A percentile compares a stretch with the other conserved stretches of the same genome.
Conservation (phyloP, 257 asterid genomes). For the Nicotiana tabacum region DNA sequence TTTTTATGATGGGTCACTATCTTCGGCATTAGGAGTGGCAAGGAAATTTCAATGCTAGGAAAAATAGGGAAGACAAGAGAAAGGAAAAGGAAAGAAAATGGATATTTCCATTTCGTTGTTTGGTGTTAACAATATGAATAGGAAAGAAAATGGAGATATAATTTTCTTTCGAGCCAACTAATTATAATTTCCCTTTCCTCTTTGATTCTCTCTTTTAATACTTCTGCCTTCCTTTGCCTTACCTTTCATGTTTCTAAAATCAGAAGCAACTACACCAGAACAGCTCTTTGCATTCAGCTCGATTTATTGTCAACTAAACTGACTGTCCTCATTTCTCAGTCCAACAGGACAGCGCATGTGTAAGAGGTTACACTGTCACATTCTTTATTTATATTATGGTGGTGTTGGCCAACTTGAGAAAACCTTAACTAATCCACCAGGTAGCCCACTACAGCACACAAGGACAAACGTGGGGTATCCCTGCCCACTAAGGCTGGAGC, state of each 20-base stretch:
- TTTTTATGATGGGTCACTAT: not conserved
- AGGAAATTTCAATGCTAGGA: not conserved
- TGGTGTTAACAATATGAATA: not conserved
- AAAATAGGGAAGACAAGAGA: not conserved
- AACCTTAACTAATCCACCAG: not conserved
- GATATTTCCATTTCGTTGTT: not conserved
- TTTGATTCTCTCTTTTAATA: not conserved
- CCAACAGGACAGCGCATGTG: not conserved
- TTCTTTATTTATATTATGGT: not conserved
- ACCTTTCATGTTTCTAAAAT: not conserved
- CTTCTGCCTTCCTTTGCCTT: not conserved
- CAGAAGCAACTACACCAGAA: not conserved
- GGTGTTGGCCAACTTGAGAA: not conserved
- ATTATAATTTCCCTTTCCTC: not conserved
- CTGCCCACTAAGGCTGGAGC: not conserved
- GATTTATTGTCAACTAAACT: not conserved
- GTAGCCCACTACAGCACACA: not conserved
- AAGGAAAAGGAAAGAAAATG: not conserved
- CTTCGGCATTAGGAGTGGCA: not conserved
- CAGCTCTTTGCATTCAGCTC: not conserved
- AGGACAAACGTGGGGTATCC: not conserved
- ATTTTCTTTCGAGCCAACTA: not conserved
- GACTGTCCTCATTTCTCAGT: not conserved
- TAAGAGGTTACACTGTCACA: not conserved
- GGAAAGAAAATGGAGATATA: not conserved